Percentiles rank a stretch among this genome's conserved stretches.
These are phyloP conservation scores for Vicia sativa DNA, from an alignment of 306 rosid species.

Conservation along the genomic window DNA sequence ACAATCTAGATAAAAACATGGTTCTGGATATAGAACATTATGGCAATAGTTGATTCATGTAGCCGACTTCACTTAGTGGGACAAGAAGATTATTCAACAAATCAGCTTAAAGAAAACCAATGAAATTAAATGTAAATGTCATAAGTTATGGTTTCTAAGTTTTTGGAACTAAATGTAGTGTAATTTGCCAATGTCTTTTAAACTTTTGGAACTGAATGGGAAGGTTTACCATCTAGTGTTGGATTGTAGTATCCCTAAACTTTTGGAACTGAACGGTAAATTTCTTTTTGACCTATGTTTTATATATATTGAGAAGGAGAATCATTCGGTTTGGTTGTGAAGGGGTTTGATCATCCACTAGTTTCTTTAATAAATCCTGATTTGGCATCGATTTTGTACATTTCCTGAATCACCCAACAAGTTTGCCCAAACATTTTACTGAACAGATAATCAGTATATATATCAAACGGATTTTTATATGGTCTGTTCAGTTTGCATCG, in stretches of 20 bases:
- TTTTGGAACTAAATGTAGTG: too few relatives aligned
- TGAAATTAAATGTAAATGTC: not conserved
- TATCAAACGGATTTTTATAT: too few relatives aligned
- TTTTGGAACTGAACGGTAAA: too few relatives aligned
- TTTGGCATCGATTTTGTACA: slow-evolving; percentile 11
- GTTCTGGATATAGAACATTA: too few relatives aligned
- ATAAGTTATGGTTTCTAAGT: too few relatives aligned
- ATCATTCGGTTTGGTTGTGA: slow-evolving; percentile 14
- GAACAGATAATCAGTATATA: not conserved
- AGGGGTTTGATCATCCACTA: not conserved
- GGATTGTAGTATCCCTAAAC: too few relatives aligned
- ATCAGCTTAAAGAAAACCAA: not conserved
- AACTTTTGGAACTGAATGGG: too few relatives aligned
- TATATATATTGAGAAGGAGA: not conserved
- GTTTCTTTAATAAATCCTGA: not conserved
- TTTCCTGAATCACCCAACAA: not conserved
- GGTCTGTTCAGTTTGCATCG: slow-evolving; percentile 1
- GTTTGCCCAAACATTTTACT: not conserved
- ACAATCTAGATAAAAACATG: too few relatives aligned
- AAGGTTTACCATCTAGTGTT: too few relatives aligned
- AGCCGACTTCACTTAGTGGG: too few relatives aligned
- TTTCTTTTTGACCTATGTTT: not conserved
- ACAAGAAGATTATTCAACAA: not conserved
- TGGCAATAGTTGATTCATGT: too few relatives aligned
- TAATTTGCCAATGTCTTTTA: too few relatives aligned